These are phyloP conservation scores for Litsea cubeba DNA, from an alignment of 164 flowering plant genomes.

Conservation along the genomic window DNA sequence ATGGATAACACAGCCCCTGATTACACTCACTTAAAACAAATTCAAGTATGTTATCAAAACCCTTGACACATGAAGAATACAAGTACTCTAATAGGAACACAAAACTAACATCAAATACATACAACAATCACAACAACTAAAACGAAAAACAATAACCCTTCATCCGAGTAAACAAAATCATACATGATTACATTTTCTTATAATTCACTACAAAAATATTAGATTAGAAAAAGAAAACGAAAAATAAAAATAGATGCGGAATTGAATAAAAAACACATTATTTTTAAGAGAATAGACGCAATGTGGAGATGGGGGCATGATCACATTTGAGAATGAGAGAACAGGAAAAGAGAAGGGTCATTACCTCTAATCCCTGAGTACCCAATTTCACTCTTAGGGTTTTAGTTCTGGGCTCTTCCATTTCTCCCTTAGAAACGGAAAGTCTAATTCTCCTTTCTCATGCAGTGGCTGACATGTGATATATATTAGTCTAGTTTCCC, in stretches of 20 bases:
- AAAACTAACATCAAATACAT: neutral
- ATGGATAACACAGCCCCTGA: neutral
- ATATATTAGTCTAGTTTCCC: too few relatives aligned
- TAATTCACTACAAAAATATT: neutral
- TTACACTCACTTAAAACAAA: neutral
- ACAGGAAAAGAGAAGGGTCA: neutral
- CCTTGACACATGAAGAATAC: neutral
- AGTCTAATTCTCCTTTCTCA: too few relatives aligned
- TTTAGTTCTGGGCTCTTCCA: neutral
- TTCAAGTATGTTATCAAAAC: neutral
- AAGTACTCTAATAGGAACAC: neutral
- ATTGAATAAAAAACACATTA: too few relatives aligned
- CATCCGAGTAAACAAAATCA: neutral
- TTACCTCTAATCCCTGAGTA: constrained; percentile 17
- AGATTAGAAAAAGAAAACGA: neutral
- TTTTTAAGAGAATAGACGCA: neutral
- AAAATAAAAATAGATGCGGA: neutral
- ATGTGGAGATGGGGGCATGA: neutral
- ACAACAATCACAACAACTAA: neutral
- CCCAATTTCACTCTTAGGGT: constrained; percentile 14
- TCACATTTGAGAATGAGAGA: neutral
- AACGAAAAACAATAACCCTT: neutral
- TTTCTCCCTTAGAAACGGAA: neutral
- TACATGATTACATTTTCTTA: too few relatives aligned
- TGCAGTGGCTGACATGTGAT: too few relatives aligned